phyloP scores from a whole-genome alignment of 768 basidiomycete species.

The Suillus luteus region DNA sequence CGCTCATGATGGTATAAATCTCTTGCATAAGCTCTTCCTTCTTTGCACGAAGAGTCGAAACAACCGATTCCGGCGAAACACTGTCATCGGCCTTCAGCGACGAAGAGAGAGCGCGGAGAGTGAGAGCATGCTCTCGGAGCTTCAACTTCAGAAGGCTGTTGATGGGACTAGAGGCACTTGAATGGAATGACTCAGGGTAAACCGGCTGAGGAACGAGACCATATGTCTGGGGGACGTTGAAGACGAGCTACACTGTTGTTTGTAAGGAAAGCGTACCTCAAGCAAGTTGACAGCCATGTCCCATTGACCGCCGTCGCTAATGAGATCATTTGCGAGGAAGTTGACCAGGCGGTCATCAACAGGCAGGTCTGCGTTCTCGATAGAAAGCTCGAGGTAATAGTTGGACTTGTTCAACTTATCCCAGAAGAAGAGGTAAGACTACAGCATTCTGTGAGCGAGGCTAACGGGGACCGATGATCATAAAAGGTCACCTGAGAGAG shows the following conservation, averaged over 20 bases:
- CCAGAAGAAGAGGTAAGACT: conserved; percentile 94
- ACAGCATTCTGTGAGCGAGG: not conserved
- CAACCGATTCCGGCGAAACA: conserved; percentile 48
- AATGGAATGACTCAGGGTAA: conserved; percentile 86
- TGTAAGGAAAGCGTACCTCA: conserved; percentile 41
- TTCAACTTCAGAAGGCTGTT: conserved; percentile 85
- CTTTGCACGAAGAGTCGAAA: conserved; percentile 66
- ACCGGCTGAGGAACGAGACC: conserved; percentile 83
- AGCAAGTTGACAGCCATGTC: conserved; percentile 83
- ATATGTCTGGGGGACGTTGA: conserved; percentile 55
- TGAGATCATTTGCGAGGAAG: conserved; percentile 73
- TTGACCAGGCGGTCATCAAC: conserved; percentile 83
- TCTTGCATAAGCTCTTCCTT: conserved; percentile 87
- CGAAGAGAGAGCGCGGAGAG: conserved; percentile 65
- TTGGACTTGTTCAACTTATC: conserved; percentile 92
- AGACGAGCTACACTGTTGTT: not conserved
- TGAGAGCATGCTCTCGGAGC: conserved; percentile 87
- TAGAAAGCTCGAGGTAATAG: conserved; percentile 87
- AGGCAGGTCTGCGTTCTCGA: conserved; percentile 77
- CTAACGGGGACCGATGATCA: conserved; percentile 10
- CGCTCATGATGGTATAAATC: conserved; percentile 80
- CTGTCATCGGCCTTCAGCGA: conserved; percentile 49
- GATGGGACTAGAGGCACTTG: conserved; percentile 69
- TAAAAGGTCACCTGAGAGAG: conserved; percentile 69
- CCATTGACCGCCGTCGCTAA: conserved; percentile 94